These are phyloP conservation scores for Xylaria bambusicola DNA, from an alignment of 495 filamentous ascomycete species.

Conservation along the genomic window DNA sequence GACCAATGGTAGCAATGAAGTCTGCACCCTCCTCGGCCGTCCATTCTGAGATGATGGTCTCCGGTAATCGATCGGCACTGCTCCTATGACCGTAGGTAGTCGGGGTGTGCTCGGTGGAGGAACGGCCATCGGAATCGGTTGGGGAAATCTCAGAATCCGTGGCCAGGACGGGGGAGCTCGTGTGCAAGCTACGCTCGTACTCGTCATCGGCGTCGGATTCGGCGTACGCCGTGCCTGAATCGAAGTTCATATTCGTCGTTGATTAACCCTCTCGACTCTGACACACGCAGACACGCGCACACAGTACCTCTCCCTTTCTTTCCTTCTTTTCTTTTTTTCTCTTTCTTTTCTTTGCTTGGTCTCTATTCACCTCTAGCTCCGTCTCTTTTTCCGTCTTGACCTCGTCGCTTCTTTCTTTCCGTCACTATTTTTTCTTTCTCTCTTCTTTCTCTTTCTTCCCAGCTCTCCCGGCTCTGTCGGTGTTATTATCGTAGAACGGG, in stretches of 20 bases:
- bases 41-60: constrained; percentile 86
- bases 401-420: not conserved
- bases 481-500: not conserved
- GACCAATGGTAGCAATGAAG: constrained; percentile 75
- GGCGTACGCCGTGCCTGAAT: constrained; percentile 64
- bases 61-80: constrained; percentile 68
- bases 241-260: constrained; percentile 53
- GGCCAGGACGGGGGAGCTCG: constrained; percentile 70
- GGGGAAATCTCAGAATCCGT: constrained; percentile 79
- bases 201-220: constrained; percentile 95
- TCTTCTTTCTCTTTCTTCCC: not conserved
- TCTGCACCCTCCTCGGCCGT: constrained; percentile 83
- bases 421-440: not conserved
- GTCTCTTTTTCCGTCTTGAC: not conserved
- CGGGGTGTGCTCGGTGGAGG: constrained; percentile 83
- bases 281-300: not conserved
- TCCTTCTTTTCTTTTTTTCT: not conserved
- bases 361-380: not conserved
- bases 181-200: constrained; percentile 77
- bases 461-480: not conserved
- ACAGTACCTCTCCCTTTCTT: not conserved
- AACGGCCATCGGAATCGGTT: constrained; percentile 71
- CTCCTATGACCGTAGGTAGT: constrained; percentile 75
- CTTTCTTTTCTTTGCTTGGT: not conserved
- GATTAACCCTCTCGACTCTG: not conserved